Base-by-base conservation (phyloP, 2,329 filamentous ascomycete species). In the Thelonectria olida region DNA sequence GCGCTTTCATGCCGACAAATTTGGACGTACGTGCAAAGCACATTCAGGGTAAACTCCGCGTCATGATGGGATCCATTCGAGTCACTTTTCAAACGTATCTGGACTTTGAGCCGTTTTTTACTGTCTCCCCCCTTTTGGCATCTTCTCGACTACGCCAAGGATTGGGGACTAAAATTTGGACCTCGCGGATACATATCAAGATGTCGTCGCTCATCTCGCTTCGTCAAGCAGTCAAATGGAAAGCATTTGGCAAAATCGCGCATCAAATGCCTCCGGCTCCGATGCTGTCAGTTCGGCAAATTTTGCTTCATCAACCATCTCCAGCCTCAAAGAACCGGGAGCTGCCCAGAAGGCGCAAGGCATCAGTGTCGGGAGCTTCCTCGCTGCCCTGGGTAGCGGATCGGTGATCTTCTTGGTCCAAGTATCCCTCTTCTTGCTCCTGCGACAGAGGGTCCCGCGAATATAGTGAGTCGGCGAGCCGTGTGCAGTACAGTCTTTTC, bases 371-470 rank as follows among this genome's bases (percentile, higher is more conserved):
- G 65, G 75, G 36, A 76, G 65, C 47, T 92, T 92, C 67, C 70
- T 91, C 34, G 87, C 90, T 50, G 90, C 90, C 41, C 73, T 92
- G 64, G 83, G 81, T 34, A 84, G 87, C 50, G 88, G 88, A 72
- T 73, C 90, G 47, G 77, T 86, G 17, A 76, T 92, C 55, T 92
- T 92, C 62, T 83, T 81, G 1, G 77, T 89, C 5, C 88, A 90
- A 72, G 80, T 93, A 31, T 72, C 89, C 9, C 72, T 91, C n/a
- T 97, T 97, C 75, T 75, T 93, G 7, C 70, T 96, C 2, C 80
- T 97, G 41, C 89, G 93, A 67, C 89, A 92, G 61, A 94, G 92
- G 66, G 78, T 97, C 31, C 88, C 89, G 2, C 85, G 93, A 64
- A 96, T 97, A 62, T 97, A 94, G 91, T 93, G 79, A 72, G 89